Base-by-base conservation (phyloP, 768 basidiomycete species). In the Dacryopinax spathularia region DNA sequence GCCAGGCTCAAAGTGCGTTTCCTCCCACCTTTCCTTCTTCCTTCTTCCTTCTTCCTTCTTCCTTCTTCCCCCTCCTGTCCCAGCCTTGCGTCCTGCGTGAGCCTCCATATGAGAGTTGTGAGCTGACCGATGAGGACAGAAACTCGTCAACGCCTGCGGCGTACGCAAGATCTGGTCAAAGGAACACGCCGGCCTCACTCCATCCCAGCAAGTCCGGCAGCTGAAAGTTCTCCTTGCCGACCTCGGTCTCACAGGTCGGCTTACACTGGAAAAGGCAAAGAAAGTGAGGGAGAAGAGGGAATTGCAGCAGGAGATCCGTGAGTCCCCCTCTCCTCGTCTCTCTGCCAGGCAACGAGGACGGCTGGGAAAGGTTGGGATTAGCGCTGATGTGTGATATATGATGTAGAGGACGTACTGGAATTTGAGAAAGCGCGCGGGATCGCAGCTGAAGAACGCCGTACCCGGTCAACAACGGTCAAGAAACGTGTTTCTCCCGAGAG, bases 251-350 rank as follows among this genome's bases (percentile, higher is more conserved):
- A 81, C 77, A 0, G 88, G 88, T 0, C 81, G 86, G 25, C 76
- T 85, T 69, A 91, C 83, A 65, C 68, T 90, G 69, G 90, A 89
- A 62, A 87, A 93, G 74, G 92, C 91, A 2, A 88, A 82, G 68
- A 75, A 77, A 2, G 87, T 94, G 68, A 86, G 80, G 65, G 82
- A 78, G 72, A 82, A 82, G 69, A 77, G 90, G 44, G 93, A 93
- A 71, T 71, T 91, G 5, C 86, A 82, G 25, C 78, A 89, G 65
- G 90, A 93, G 70, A 78, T 92, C 20, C 81, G 91, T 93, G 67
- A 33, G 82, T 78, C 1, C 15, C 25, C 15, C 20, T 9, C 34
- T 22, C 33, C 16, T 25, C 33, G 63, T 56, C 15, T 41, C 29
- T 48, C 29, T 48, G 35, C 18, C 10, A 36, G 35, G 35, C 9